phyloP scores from a whole-genome alignment of 2,329 filamentous ascomycete genomes.

The Epichloe amarillans region DNA sequence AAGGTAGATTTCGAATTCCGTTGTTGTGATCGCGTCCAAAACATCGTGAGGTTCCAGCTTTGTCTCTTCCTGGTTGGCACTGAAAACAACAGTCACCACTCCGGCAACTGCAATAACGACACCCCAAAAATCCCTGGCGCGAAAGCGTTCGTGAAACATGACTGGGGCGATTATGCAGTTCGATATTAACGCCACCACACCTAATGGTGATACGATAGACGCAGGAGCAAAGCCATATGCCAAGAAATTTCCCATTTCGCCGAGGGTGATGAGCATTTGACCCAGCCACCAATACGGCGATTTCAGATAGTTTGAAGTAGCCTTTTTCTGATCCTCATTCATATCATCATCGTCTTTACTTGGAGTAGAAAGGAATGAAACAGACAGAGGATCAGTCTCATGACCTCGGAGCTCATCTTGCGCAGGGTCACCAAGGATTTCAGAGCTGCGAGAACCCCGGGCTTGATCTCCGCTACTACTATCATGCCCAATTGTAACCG shows the following conservation, averaged over 20 bases:
- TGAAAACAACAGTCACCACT: slow-evolving; percentile 84
- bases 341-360: slow-evolving; percentile 13
- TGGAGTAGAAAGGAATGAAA: slow-evolving; percentile 31
- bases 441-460: slow-evolving; percentile 16
- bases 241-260: slow-evolving; percentile 91
- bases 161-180: slow-evolving; percentile 95
- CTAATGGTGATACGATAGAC: slow-evolving; percentile 90
- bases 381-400: slow-evolving; percentile 39
- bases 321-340: slow-evolving; percentile 20
- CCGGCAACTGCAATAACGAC: slow-evolving; percentile 78
- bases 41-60: slow-evolving; percentile 86
- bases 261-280: slow-evolving; percentile 81
- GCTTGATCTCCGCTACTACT: slow-evolving; percentile 11
- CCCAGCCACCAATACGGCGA: slow-evolving; percentile 96
- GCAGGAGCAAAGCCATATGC: slow-evolving; percentile 96
- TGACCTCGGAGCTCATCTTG: slow-evolving; percentile 14
- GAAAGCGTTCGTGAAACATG: slow-evolving; percentile 83
- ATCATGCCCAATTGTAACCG: slow-evolving; percentile 5
- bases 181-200: slow-evolving; percentile 90
- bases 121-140: slow-evolving; percentile 72
- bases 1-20: slow-evolving; percentile 86
- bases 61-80: slow-evolving; percentile 76
- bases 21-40: slow-evolving; percentile 73
- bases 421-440: slow-evolving; percentile 17
- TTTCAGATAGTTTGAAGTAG: slow-evolving; percentile 61